phyloP scores from a whole-genome alignment of 805 yeast species.

The Starmerella apis region DNA sequence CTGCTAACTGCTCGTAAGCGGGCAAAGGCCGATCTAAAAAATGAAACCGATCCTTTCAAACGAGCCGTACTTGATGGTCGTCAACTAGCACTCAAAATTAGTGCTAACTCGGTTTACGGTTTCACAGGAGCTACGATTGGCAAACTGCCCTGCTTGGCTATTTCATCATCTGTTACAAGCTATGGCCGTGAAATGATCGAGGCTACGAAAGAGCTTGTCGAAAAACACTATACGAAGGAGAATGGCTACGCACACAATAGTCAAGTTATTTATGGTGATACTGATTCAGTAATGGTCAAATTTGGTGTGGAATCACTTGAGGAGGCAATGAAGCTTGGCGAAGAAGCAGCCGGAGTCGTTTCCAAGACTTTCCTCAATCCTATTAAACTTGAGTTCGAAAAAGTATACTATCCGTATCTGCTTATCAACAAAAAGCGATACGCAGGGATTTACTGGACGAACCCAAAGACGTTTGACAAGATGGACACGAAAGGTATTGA shows the following conservation, averaged over 20 bases:
- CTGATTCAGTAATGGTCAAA: slow-evolving; percentile 98
- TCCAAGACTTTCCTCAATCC: slow-evolving; percentile 72
- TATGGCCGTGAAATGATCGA: slow-evolving; percentile 97
- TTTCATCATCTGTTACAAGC: slow-evolving; percentile 89
- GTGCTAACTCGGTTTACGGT: slow-evolving; percentile 97
- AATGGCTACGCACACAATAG: slow-evolving; percentile 83
- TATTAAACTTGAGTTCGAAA: slow-evolving; percentile 90
- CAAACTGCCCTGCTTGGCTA: slow-evolving; percentile 89
- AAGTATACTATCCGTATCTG: slow-evolving; percentile 88
- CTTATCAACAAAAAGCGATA: slow-evolving; percentile 92
- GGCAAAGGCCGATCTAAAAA: slow-evolving; percentile 82
- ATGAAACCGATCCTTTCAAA: slow-evolving; percentile 88
- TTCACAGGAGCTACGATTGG: slow-evolving; percentile 99
- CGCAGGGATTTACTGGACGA: slow-evolving; percentile 95
- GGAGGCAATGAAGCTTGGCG: slow-evolving; percentile 82
- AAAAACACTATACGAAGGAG: slow-evolving; percentile 61
- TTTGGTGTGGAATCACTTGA: slow-evolving; percentile 75
- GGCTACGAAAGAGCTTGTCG: slow-evolving; percentile 75
- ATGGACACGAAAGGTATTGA: slow-evolving; percentile 98
- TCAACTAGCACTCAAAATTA: slow-evolving; percentile 88
- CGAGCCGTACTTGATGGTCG: slow-evolving; percentile 92
- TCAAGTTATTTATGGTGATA: slow-evolving; percentile 92
- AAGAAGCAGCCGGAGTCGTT: slow-evolving; percentile 85
- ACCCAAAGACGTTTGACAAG: slow-evolving; percentile 82
- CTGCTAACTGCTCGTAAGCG: slow-evolving; percentile 82